Conservation (phyloP, 2,329 filamentous ascomycete species). For the Cladobotryum mycophilum region DNA sequence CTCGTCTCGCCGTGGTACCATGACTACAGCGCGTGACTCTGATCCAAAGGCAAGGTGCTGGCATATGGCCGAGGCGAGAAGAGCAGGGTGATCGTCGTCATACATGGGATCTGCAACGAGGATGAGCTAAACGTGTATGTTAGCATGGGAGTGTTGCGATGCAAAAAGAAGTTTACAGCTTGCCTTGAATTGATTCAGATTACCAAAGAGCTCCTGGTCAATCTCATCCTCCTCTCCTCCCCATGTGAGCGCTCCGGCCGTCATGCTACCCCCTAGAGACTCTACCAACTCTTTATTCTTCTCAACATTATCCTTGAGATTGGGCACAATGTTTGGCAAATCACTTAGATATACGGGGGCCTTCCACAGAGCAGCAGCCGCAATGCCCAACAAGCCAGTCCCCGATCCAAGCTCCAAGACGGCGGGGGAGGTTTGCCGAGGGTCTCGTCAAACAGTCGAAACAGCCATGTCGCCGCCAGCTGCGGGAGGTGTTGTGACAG, state of each 20-base stretch:
- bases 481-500: conserved; percentile 65
- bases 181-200: conserved; percentile 47
- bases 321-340: conserved; percentile 74
- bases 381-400: conserved; percentile 83
- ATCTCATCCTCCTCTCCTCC: conserved; percentile 42
- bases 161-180: neutral
- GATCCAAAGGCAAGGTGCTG: conserved; percentile 54
- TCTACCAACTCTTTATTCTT: conserved; percentile 55
- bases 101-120: conserved; percentile 85
- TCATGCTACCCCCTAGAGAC: conserved; percentile 48
- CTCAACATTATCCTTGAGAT: conserved; percentile 67
- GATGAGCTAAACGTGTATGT: conserved; percentile 29
- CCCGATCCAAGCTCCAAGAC: conserved; percentile 81
- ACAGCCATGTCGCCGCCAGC: conserved; percentile 39
- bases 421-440: conserved; percentile 24
- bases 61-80: conserved; percentile 65
- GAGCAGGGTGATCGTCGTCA: conserved; percentile 70
- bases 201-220: conserved; percentile 39
- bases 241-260: conserved; percentile 70
- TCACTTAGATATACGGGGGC: conserved; percentile 71
- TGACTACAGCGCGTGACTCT: conserved; percentile 64
- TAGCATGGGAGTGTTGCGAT: no score
- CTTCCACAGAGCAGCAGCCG: conserved; percentile 67
- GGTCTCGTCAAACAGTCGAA: conserved; percentile 37
- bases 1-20: conserved; percentile 71